Evolutionary conservation across 176 grass and related monocot species (phyloP), one percentile per base, ranked within the genome.

Genomic region (Musa schizocarpa): DNA sequence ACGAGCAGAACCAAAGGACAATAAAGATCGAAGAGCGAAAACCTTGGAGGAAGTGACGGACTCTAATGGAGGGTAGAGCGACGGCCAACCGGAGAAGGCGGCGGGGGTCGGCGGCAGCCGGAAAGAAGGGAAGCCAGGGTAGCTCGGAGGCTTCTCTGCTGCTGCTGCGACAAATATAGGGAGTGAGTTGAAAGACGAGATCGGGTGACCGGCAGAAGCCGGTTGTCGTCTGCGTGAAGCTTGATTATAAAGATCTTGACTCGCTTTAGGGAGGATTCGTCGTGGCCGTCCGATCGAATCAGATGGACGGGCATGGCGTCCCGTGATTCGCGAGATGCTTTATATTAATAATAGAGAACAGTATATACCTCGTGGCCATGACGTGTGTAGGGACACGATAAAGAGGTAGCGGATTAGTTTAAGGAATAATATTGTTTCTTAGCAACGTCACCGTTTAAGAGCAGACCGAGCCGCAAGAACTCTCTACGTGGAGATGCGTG

Each of bases 261-360:
- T 43, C 4, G 1, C 14, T 11, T 25, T 34, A 3, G 4, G 34
- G 34, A 43, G 73, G 24, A 59, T 3, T 9, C 11, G 14, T 53
- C 21, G 21, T 0, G 43, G 13, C 59, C 75, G 75, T 77, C 61
- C n/a, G 75, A 66, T 77, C 16, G 20, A 52, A 74, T 58, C 72
- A 26, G 23, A 74, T 24, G 53, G 72, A 58, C 9, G 53, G 14
- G 53, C 34, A 6, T 43, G 34, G 34, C 34, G 34, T 43, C 34
- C 34, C 34, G 34, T 43, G 34, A 43, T 43, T 43, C 34, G 34
- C 34, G 34, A 43, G 34, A 43, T 43, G 34, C 34, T 43, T 43
- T 43, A 43, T 43, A 43, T 43, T 43, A 43, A 43, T 43, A 43
- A 43, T 43, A 43, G 34, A 43, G 34, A 0, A 6, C 34, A 43